Evolutionary conservation across 371 early-diverging fungal genomes (phyloP).

Genomic region (Syncephalis fuscata): DNA sequence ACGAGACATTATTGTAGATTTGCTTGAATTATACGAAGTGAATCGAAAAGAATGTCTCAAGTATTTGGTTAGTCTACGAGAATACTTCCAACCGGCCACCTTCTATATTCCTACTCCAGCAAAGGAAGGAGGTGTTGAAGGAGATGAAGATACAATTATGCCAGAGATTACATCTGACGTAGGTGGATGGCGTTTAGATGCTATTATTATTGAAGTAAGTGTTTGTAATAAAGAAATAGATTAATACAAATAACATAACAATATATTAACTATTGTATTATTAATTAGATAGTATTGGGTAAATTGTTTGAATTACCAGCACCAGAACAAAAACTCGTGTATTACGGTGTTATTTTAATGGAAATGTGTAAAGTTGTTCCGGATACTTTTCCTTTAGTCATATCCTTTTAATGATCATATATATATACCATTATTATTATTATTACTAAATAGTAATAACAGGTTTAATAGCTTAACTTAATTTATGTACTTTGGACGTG

Average conservation of each 20-base stretch:
- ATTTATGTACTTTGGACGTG: constrained; percentile 11
- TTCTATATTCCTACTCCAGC: too few species aligned
- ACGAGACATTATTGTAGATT: constrained; percentile 63
- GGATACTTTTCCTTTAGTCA: constrained; percentile 38
- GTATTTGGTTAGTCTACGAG: constrained; percentile 37
- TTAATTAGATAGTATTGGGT: constrained; percentile 24
- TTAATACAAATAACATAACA: not conserved
- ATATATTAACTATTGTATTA: not conserved
- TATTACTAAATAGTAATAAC: not conserved
- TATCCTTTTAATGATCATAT: constrained; percentile 21
- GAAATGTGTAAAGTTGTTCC: constrained; percentile 65
- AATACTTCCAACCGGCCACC: constrained; percentile 22
- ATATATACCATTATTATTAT: not conserved
- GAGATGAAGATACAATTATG: not conserved
- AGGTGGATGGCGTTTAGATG: not conserved
- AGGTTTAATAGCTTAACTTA: not conserved
- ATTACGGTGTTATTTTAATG: constrained; percentile 62
- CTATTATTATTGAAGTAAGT: constrained; percentile 7
- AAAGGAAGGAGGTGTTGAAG: too few species aligned
- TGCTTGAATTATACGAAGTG: constrained; percentile 51
- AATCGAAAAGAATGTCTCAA: constrained; percentile 70
- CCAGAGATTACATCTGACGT: not conserved
- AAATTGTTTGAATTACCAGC: constrained; percentile 54
- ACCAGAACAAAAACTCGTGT: constrained; percentile 43
- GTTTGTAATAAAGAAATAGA: not conserved